Percentiles rank a stretch among this genome's conserved stretches.
phyloP scores from a whole-genome alignment of 164 flowering plant genomes.

The Umbellularia californica region DNA sequence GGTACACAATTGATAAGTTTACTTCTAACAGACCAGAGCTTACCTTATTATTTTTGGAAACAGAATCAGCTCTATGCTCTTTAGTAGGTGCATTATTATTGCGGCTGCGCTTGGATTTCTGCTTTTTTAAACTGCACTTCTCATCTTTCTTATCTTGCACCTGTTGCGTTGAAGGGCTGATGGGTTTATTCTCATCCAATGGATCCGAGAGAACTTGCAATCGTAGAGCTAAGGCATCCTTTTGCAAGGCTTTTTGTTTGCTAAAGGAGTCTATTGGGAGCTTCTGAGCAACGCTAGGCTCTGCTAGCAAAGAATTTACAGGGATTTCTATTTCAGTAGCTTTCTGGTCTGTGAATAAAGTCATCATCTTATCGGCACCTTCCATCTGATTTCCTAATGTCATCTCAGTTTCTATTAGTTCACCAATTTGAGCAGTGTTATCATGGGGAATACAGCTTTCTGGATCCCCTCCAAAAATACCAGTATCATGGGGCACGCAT shows the following conservation, averaged over 20 bases:
- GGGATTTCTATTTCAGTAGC: conserved; percentile 8
- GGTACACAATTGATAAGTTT: background rate
- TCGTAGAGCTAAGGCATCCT: conserved; percentile 10
- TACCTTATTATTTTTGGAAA: conserved; percentile 25
- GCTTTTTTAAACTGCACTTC: conserved; percentile 14
- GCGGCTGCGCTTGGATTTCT: conserved; percentile 25
- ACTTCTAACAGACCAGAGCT: conserved; percentile 1
- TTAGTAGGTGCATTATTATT: conserved; percentile 17
- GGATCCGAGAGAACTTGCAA: conserved; percentile 8
- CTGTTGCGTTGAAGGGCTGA: conserved; percentile 15
- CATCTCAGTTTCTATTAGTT: background rate
- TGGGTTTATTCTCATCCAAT: conserved; percentile 13
- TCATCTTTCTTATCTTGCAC: conserved; percentile 12
- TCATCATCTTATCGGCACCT: background rate
- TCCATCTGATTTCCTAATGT: background rate
- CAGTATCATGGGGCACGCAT: background rate
- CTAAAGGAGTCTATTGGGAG: conserved; percentile 8
- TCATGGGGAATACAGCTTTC: background rate
- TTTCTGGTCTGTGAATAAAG: conserved; percentile 8
- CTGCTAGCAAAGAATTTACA: conserved; percentile 9
- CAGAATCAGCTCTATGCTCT: conserved; percentile 14
- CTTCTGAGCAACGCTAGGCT: conserved; percentile 9
- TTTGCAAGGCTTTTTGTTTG: conserved; percentile 8
- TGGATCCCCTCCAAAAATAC: conserved; percentile 4
- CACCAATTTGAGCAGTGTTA: conserved; percentile 5